Conservation (phyloP, 2,329 filamentous ascomycete species). For the Daldinia eschscholtzii region DNA sequence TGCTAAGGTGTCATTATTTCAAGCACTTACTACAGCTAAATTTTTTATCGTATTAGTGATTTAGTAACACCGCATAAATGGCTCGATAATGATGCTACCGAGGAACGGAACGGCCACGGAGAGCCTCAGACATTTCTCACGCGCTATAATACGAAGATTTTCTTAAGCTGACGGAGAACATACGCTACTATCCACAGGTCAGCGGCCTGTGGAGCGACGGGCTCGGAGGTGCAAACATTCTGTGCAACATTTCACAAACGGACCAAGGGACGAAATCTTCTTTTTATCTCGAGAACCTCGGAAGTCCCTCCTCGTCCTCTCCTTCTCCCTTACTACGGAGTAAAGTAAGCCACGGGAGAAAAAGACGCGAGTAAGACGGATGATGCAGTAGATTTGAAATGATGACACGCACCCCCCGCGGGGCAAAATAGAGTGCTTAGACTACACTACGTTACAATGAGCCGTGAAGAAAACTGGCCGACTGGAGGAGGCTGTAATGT, state of each 20-base stretch:
- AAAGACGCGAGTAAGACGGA: not conserved
- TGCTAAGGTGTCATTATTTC: conserved; percentile 13
- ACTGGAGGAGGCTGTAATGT: conserved; percentile 18
- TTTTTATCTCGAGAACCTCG: not conserved
- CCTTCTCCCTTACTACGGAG: conserved; percentile 6
- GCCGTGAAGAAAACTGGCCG: conserved; percentile 14
- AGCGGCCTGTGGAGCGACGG: not conserved
- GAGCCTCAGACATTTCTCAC: not conserved
- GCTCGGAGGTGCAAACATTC: not conserved
- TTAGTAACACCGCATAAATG: conserved; percentile 13
- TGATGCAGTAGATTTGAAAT: conserved; percentile 11
- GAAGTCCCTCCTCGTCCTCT: not conserved
- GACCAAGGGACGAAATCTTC: conserved; percentile 5
- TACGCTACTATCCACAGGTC: not conserved
- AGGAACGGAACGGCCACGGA: not conserved
- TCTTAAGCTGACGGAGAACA: conserved; percentile 9
- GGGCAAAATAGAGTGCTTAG: conserved; percentile 42
- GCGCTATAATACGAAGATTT: conserved; percentile 1
- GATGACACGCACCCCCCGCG: conserved; percentile 33
- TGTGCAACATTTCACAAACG: conserved; percentile 3
- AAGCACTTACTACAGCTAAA: conserved; percentile 7
- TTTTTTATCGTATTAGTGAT: conserved; percentile 12
- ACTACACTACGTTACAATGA: conserved; percentile 26
- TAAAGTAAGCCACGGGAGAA: conserved; percentile 13
- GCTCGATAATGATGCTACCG: conserved; percentile 9